phyloP scores from a whole-genome alignment of 768 basidiomycete species.

The Psilocybe tampanensis region DNA sequence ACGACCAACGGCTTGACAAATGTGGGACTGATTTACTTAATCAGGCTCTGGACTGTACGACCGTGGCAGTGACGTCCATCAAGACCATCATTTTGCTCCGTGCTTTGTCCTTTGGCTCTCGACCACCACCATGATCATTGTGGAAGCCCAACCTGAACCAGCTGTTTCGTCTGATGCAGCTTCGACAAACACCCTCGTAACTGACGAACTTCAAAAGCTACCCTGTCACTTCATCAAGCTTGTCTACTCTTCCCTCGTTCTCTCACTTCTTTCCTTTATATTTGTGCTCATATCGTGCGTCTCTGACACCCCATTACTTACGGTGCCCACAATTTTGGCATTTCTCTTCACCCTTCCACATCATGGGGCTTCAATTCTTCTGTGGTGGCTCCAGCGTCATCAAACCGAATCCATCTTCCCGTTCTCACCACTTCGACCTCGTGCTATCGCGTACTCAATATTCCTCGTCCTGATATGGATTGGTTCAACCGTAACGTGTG shows the following conservation, averaged over 20 bases:
- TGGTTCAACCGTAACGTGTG: not conserved
- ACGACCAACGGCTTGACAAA: no score
- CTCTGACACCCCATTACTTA: no score
- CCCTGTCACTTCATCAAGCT: not conserved
- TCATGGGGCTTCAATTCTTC: not conserved
- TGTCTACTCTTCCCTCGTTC: not conserved
- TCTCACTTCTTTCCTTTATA: not conserved
- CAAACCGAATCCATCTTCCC: conserved; percentile 3
- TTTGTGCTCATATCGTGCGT: not conserved
- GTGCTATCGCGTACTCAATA: not conserved
- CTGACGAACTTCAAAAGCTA: not conserved
- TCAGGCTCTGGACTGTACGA: not conserved
- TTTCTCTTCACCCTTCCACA: not conserved
- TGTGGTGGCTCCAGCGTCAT: not conserved
- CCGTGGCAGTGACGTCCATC: not conserved
- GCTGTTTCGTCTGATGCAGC: not conserved
- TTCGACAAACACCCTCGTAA: not conserved
- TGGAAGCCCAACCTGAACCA: not conserved
- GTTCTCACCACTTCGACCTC: not conserved
- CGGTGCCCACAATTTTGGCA: not conserved
- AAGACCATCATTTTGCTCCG: not conserved
- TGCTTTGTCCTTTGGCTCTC: not conserved
- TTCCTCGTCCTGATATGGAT: not conserved
- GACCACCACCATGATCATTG: not conserved
- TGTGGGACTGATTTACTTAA: no score